A percentile compares a stretch with the other conserved stretches of the same genome.
These are phyloP conservation scores for Peronospora destructor DNA, from an alignment of 352 stramenopile species.

Conservation along the genomic window DNA sequence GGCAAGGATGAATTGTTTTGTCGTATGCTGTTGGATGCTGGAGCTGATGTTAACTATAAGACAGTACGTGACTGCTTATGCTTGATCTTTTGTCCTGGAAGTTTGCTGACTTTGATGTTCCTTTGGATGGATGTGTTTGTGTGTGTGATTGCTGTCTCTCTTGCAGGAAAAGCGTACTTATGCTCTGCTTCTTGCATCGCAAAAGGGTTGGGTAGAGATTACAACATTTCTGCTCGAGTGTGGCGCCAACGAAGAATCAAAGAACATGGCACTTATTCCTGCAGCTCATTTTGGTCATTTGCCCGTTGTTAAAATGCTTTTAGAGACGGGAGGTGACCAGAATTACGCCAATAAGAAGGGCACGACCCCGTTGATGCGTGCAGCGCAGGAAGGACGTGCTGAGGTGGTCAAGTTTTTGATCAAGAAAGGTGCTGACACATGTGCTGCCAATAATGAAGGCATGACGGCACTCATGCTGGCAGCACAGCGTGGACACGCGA, in stretches of 20 bases:
- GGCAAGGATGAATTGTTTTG: conserved; percentile 53
- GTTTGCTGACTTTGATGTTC: conserved; percentile 7
- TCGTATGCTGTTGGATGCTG: conserved; percentile 52
- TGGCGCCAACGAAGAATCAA: conserved; percentile 71
- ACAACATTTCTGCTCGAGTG: conserved; percentile 62
- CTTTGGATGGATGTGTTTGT: not conserved
- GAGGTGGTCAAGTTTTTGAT: conserved; percentile 78
- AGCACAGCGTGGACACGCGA: conserved; percentile 72
- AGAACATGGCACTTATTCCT: conserved; percentile 82
- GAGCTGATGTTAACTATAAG: conserved; percentile 76
- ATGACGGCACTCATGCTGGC: conserved; percentile 86
- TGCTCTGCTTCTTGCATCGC: conserved; percentile 67
- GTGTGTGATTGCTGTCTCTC: conserved; percentile 16
- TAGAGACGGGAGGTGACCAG: conserved; percentile 57
- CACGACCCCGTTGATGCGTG: conserved; percentile 81
- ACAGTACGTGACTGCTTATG: conserved; percentile 42
- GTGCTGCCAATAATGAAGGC: conserved; percentile 78
- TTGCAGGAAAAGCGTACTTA: conserved; percentile 71
- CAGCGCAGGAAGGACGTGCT: conserved; percentile 75
- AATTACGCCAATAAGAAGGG: conserved; percentile 87
- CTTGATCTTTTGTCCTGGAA: conserved; percentile 2
- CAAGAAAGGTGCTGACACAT: conserved; percentile 54
- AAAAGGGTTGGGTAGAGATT: conserved; percentile 71
- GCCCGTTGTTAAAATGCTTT: conserved; percentile 58
- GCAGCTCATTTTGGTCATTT: conserved; percentile 82